These are phyloP conservation scores for Tubosaeta sp. DNA, from an alignment of 768 basidiomycete species.

Conservation along the genomic window DNA sequence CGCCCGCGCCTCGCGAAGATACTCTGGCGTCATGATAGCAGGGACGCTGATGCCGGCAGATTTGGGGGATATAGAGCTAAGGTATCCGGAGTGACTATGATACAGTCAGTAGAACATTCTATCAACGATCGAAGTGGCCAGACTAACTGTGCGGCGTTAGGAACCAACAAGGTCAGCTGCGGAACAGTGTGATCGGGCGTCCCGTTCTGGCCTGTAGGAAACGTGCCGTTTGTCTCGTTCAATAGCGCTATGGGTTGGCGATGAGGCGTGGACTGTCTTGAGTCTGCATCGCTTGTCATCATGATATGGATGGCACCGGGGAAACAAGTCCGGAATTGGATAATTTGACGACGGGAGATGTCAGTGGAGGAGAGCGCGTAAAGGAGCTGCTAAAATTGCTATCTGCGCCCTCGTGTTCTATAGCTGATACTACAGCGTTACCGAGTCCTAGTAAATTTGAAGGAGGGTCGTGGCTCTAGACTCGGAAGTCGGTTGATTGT, in stretches of 20 bases:
- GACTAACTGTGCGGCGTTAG: slow-evolving; percentile 10
- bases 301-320: slow-evolving; percentile 23
- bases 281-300: slow-evolving; percentile 21
- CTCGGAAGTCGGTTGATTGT: slow-evolving; percentile 11
- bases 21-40: slow-evolving; percentile 31
- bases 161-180: slow-evolving; percentile 28
- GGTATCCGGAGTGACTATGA: slow-evolving; percentile 22
- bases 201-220: slow-evolving; percentile 3
- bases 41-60: slow-evolving; percentile 29
- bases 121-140: neutral
- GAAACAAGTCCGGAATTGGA: slow-evolving; percentile 24
- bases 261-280: slow-evolving; percentile 12
- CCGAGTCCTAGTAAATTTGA: slow-evolving; percentile 13
- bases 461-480: slow-evolving; percentile 13
- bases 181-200: slow-evolving; percentile 16
- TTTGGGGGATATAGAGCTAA: slow-evolving; percentile 31
- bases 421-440: neutral
- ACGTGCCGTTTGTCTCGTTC: slow-evolving; percentile 6
- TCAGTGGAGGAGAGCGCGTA: slow-evolving; percentile 25
- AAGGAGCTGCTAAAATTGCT: slow-evolving; percentile 22
- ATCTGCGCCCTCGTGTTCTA: slow-evolving; percentile 11
- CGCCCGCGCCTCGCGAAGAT: slow-evolving; percentile 30
- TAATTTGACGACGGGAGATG: slow-evolving; percentile 27
- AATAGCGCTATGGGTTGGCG: slow-evolving; percentile 6
- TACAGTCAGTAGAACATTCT: slow-evolving; percentile 2